These are phyloP conservation scores for Collybia mongolica DNA, from an alignment of 768 basidiomycete species.

Conservation along the genomic window DNA sequence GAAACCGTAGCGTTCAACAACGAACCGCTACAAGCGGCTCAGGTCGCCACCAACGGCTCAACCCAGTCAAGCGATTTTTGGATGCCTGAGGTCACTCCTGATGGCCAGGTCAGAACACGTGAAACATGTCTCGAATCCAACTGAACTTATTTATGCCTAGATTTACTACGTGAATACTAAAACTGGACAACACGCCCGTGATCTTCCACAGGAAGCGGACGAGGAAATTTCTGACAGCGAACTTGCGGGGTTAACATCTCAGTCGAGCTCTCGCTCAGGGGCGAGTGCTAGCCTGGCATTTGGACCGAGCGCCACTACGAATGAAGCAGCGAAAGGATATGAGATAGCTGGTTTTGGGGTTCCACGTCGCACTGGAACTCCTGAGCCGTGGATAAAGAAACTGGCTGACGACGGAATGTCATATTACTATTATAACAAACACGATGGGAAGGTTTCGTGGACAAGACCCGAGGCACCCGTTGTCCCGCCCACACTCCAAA, in stretches of 20 bases:
- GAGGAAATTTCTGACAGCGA: conserved; percentile 64
- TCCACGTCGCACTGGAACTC: conserved; percentile 55
- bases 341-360: conserved; percentile 59
- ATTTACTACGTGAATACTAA: conserved; percentile 95
- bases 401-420: conserved; percentile 82
- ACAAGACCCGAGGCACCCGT: conserved; percentile 49
- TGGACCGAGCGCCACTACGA: conserved; percentile 33
- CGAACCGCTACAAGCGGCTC: conserved; percentile 29
- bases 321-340: conserved; percentile 33
- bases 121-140: neutral
- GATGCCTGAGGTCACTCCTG: conserved; percentile 82
- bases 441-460: conserved; percentile 69
- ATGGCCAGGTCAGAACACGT: conserved; percentile 68
- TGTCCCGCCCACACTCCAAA: conserved; percentile 9
- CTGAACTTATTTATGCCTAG: conserved; percentile 35
- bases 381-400: conserved; percentile 82
- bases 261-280: conserved; percentile 54
- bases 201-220: conserved; percentile 77
- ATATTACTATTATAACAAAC: conserved; percentile 76
- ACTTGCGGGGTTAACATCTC: conserved; percentile 57
- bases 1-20: conserved; percentile 34
- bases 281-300: conserved; percentile 52
- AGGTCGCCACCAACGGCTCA: conserved; percentile 26
- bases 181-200: conserved; percentile 78
- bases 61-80: conserved; percentile 76